These are phyloP conservation scores for Lasiosphaeris hirsuta DNA, from an alignment of 495 filamentous ascomycete genomes.

Conservation along the genomic window DNA sequence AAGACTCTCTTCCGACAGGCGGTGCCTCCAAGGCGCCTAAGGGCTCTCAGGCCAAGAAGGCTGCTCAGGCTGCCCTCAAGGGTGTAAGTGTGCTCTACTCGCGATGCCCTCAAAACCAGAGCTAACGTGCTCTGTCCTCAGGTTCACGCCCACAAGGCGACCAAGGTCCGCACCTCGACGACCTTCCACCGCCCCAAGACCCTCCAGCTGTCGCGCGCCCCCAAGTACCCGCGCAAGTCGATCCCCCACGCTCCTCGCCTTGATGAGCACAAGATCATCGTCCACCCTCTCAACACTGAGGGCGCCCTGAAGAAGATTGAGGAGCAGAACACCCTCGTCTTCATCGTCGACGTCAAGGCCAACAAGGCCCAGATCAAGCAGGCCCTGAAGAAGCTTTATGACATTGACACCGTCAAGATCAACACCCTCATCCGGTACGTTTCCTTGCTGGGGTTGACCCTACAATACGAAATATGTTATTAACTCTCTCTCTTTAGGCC, in stretches of 20 bases:
- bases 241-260: constrained; percentile 85
- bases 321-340: constrained; percentile 99
- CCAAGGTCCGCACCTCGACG: constrained; percentile 87
- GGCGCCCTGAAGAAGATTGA: constrained; percentile 99
- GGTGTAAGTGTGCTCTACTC: constrained; percentile 58
- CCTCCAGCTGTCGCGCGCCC: constrained; percentile 80
- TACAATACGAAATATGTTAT: neutral
- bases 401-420: constrained; percentile 96
- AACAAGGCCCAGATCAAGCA: constrained; percentile 99
- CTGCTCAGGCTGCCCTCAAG: constrained; percentile 89
- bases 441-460: neutral
- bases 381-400: constrained; percentile 98
- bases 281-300: constrained; percentile 90
- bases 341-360: constrained; percentile 96
- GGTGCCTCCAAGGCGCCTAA: constrained; percentile 63
- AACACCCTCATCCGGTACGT: constrained; percentile 95
- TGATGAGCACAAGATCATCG: constrained; percentile 87
- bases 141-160: constrained; percentile 76
- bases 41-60: constrained; percentile 75
- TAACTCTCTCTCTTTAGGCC: constrained; percentile 54
- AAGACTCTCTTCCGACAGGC: constrained; percentile 28
- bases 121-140: constrained; percentile 32
- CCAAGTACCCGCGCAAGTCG: constrained; percentile 96
- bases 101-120: neutral
- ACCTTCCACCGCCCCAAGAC: constrained; percentile 98